Conservation (phyloP, 495 filamentous ascomycete genomes). For the Amorphotheca resinae region DNA sequence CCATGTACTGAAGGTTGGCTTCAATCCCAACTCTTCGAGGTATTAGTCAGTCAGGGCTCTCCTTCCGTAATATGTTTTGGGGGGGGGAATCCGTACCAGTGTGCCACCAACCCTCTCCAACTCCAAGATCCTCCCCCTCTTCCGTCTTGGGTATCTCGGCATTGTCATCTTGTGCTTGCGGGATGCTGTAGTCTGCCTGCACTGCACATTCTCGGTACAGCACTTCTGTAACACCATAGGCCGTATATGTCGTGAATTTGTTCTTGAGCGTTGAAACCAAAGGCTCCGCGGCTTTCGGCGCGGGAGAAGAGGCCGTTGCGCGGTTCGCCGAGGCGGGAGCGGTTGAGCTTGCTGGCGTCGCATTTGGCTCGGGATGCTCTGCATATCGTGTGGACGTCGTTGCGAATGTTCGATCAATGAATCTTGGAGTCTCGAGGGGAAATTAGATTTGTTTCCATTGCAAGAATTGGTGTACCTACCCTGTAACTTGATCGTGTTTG, state of each 20-base stretch:
- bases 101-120: constrained; percentile 72
- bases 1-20: constrained; percentile 86
- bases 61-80: too few species aligned
- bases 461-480: not conserved
- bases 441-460: not conserved
- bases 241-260: constrained; percentile 44
- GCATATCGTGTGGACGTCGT: not conserved
- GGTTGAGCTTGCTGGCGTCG: constrained; percentile 6
- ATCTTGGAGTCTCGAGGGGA: not conserved
- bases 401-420: constrained; percentile 9
- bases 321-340: constrained; percentile 3
- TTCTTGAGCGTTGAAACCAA: constrained; percentile 2
- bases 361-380: constrained; percentile 7
- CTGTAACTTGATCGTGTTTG: constrained; percentile 2
- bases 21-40: constrained; percentile 33
- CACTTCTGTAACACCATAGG: constrained; percentile 63
- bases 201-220: constrained; percentile 64
- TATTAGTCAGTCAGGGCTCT: too few species aligned
- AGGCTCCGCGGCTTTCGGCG: not conserved
- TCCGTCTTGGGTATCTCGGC: constrained; percentile 47
- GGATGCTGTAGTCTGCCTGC: constrained; percentile 65
- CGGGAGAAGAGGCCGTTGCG: not conserved
- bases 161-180: constrained; percentile 40
- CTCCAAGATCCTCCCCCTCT: constrained; percentile 66
- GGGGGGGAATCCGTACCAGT: constrained; percentile 57